A percentile compares a stretch with the other conserved stretches of the same genome.
Evolutionary conservation across 2,329 filamentous ascomycete genomes (phyloP).

Genomic region (Sarocladium strictum): DNA sequence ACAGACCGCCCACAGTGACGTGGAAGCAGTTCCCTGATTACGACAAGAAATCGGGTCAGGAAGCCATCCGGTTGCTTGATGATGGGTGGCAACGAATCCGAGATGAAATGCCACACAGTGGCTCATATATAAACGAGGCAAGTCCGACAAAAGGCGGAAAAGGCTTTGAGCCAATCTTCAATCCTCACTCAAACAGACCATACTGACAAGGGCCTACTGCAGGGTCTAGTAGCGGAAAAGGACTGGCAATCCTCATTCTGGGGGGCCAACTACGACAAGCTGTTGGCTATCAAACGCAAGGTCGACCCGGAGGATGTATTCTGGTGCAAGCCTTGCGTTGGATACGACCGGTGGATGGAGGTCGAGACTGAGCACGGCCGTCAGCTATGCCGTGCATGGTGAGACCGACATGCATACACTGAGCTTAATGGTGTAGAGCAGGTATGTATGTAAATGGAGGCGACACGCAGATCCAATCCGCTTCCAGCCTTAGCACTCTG

Average conservation of each 20-base stretch:
- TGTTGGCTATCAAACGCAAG: conserved; percentile 37
- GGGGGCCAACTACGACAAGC: conserved; percentile 37
- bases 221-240: conserved; percentile 17
- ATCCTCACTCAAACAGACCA: neutral
- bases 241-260: conserved; percentile 35
- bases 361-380: neutral
- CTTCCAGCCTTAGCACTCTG: too few species aligned
- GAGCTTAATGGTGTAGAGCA: neutral
- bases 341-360: conserved; percentile 34
- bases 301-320: conserved; percentile 42
- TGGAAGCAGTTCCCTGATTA: neutral
- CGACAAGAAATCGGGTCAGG: neutral
- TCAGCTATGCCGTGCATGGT: neutral
- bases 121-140: conserved; percentile 42
- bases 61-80: conserved; percentile 18
- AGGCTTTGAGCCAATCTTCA: neutral
- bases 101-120: conserved; percentile 26
- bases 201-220: too few species aligned
- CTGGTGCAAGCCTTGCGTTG: conserved; percentile 42
- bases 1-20: neutral
- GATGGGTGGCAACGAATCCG: neutral
- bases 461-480: too few species aligned
- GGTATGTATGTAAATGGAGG: too few species aligned
- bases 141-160: neutral
- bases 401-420: neutral